Evolutionary conservation across 306 rosid species (phyloP), one percentile per base, ranked within the genome.

Genomic region (Fagus sylvatica): DNA sequence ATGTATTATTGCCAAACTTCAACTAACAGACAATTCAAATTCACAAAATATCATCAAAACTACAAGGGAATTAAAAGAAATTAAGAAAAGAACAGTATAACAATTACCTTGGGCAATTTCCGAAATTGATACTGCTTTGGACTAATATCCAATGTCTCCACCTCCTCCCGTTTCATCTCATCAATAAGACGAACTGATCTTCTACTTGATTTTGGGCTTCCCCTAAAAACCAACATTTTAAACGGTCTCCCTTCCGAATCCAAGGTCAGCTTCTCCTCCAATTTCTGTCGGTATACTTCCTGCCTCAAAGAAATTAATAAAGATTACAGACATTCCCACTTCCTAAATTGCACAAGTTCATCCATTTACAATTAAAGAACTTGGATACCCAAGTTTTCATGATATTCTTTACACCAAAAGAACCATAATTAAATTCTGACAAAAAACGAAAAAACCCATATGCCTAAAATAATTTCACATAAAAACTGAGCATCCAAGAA

Each of bases 221-320:
- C 97, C 81, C 92, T 90, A 22, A 92, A 92, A 64, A 92, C 97
- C 55, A 90, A 72, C 92, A 90, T 90, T 81, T 84, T 85, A 78
- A 92, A 92, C 5, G 96, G 92, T 6, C 79, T 90, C 12, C 96
- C 97, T 65, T 88, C 92, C 6, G 97, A 90, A 80, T 90, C 86
- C 87, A 86, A 75, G 70, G 48, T 80, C 72, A 92, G 80, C 72
- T 90, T 82, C 40, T 87, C 89, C 76, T 84, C 84, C 71, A 92
- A 41, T 80, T 76, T 83, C 84, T 76, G 75, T 64, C 97, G 76
- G 60, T 92, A 92, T 19, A 30, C 49, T 37, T 92, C 96, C 96
- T 92, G 89, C 49, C 70, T 69, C 36, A 34, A 5, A 56, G 28
- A 49, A 28, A 48, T 37, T 48, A 39, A 37, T 7, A 17, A 9